Conservation (phyloP, 116 monocot genomes). For the Phalaenopsis hybrid region DNA sequence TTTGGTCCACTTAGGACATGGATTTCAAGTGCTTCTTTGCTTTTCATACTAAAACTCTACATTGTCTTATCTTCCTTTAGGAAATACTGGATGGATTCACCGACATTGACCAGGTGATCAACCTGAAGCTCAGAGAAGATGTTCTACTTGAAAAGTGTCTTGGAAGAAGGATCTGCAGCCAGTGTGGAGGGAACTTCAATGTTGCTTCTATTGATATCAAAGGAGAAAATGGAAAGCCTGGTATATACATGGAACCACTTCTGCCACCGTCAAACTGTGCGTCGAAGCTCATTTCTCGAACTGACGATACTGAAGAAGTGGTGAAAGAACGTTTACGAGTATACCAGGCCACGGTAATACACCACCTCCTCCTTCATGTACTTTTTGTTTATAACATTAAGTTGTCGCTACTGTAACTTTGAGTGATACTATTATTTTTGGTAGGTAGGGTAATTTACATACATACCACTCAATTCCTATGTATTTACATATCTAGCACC, state of each 20-base stretch:
- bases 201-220: conserved; percentile 64
- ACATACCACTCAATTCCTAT: too few relatives aligned
- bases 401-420: too few relatives aligned
- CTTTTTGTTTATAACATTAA: too few relatives aligned
- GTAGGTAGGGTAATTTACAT: too few relatives aligned
- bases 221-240: conserved; percentile 69
- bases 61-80: conserved; percentile 17
- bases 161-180: conserved; percentile 86
- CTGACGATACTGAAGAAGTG: conserved; percentile 84
- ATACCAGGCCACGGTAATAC: conserved; percentile 67
- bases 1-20: too few relatives aligned
- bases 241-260: conserved; percentile 77
- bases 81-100: conserved; percentile 89
- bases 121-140: conserved; percentile 83
- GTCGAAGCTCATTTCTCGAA: conserved; percentile 69
- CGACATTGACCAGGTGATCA: conserved; percentile 79
- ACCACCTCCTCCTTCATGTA: not conserved
- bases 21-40: too few relatives aligned
- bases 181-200: conserved; percentile 90
- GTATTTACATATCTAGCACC: too few relatives aligned
- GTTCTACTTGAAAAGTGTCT: conserved; percentile 75
- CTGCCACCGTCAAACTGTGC: conserved; percentile 70
- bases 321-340: conserved; percentile 72
- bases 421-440: too few relatives aligned
- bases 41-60: too few relatives aligned